Base-by-base conservation (phyloP, 2,329 filamentous ascomycete species). In the Aphanocladium album region DNA sequence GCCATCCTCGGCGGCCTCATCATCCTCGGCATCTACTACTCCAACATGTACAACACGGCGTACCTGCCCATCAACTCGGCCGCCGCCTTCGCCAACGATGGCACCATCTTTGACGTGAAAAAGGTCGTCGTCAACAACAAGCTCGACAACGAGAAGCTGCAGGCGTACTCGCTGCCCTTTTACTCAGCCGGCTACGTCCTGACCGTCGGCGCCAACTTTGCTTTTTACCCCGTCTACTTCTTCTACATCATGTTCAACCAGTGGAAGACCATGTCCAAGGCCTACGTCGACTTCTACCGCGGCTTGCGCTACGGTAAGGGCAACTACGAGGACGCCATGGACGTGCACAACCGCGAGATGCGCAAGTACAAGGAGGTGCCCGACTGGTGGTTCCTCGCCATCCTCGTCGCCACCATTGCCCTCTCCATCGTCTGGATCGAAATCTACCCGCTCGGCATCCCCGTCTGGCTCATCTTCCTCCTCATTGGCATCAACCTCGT, bases 41-140 rank as follows among this genome's bases (percentile, higher is more conserved):
- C 59, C 41, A 79, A 79, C 67, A 74, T 73, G 68, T 77, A 75
- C 68, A 69, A 75, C 62, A 77, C 77, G 14, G 76, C 71, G 0
- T 79, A 77, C 62, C 68, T 80, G 45, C 78, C 78, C 46, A 78
- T 80, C 71, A 80, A 80, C 68, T 76, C 74, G 3, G 74, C 72
- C 16, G 67, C 71, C 0, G 74, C 75, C 0, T 80, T 76, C 58
- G 75, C 74, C 64, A 79, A 80, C 64, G 71, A 75, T 55, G 77
- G 72, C 14, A 73, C 69, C 2, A 63, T 68, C 0, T 80, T 77
- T 64, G 65, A 70, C 17, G 72, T 76, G 2, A 62, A 60, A 41
- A 73, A 70, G 5, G 71, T 77, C 6, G 69, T 76, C 12, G 67
- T 72, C 11, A 68, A 75, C 62, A 76, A 76, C 61, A 70, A 68